Evolutionary conservation across 169 alveolate genomes (phyloP).

Genomic region (Plasmodium sp.): DNA sequence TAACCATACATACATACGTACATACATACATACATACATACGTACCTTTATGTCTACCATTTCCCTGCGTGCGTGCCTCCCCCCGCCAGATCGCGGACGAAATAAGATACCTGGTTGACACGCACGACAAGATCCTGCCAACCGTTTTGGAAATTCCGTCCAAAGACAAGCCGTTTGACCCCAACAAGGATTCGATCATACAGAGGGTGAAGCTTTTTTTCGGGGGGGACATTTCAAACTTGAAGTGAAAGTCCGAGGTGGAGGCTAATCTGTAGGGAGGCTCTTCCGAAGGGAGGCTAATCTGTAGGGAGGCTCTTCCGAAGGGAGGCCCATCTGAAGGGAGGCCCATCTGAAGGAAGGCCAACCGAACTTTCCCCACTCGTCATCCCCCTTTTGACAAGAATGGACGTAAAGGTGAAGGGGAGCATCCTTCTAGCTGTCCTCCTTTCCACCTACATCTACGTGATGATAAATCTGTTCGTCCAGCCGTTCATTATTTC

Average conservation of each 20-base stretch:
- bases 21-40: too few relatives aligned
- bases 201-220: conserved; percentile 81
- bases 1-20: too few relatives aligned
- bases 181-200: conserved; percentile 83
- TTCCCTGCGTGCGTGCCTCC: not conserved
- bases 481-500: conserved; percentile 70
- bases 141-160: conserved; percentile 84
- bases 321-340: not conserved
- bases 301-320: not conserved
- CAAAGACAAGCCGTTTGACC: conserved; percentile 85
- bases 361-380: not conserved
- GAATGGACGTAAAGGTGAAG: conserved; percentile 56
- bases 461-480: conserved; percentile 62
- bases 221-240: conserved; percentile 78
- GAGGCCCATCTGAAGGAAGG: not conserved
- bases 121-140: conserved; percentile 80
- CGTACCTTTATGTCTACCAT: not conserved
- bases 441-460: conserved; percentile 15
- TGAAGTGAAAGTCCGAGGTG: not conserved
- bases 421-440: conserved; percentile 39
- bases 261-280: not conserved
- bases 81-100: conserved; percentile 78
- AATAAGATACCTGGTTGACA: conserved; percentile 78
- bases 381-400: not conserved
- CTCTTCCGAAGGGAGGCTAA: not conserved